These are phyloP conservation scores for Saccharomycopsis javanensis DNA, from an alignment of 805 yeast species.

Conservation along the genomic window DNA sequence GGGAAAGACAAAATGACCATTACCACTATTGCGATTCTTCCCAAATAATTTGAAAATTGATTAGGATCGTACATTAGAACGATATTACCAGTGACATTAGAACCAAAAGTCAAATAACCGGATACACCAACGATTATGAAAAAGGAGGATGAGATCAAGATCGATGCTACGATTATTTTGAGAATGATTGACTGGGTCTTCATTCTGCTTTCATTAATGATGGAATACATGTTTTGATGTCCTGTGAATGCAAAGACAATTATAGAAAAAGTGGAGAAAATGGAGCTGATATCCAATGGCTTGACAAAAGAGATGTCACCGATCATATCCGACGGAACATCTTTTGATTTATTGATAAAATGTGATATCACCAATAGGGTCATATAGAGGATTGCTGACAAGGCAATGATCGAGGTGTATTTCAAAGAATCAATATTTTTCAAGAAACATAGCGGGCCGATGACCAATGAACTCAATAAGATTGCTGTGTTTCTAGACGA, in stretches of 20 bases:
- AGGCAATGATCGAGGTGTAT: constrained; percentile 61
- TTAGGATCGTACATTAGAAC: constrained; percentile 56
- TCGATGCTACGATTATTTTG: constrained; percentile 37
- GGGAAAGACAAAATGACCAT: constrained; percentile 77
- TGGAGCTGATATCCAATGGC: constrained; percentile 35
- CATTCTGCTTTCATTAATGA: constrained; percentile 57
- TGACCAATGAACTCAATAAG: constrained; percentile 38
- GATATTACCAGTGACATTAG: constrained; percentile 53
- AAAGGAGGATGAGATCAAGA: constrained; percentile 43
- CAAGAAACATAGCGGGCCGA: constrained; percentile 55
- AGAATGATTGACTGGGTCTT: constrained; percentile 40
- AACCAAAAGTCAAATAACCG: constrained; percentile 73
- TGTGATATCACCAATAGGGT: constrained; percentile 45
- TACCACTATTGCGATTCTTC: constrained; percentile 51
- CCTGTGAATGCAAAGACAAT: constrained; percentile 76
- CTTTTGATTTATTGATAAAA: constrained; percentile 32
- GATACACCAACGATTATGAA: constrained; percentile 55
- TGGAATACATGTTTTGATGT: constrained; percentile 71
- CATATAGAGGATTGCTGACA: constrained; percentile 56
- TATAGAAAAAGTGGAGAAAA: constrained; percentile 59
- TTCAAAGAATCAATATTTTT: constrained; percentile 58
- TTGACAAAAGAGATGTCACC: constrained; percentile 35
- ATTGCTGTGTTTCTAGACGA: constrained; percentile 32
- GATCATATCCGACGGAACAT: constrained; percentile 34
- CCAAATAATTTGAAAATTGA: constrained; percentile 34